Percentiles rank a stretch among this genome's conserved stretches.
phyloP scores from a whole-genome alignment of 257 asterid genomes.

The Nicotiana paniculata region DNA sequence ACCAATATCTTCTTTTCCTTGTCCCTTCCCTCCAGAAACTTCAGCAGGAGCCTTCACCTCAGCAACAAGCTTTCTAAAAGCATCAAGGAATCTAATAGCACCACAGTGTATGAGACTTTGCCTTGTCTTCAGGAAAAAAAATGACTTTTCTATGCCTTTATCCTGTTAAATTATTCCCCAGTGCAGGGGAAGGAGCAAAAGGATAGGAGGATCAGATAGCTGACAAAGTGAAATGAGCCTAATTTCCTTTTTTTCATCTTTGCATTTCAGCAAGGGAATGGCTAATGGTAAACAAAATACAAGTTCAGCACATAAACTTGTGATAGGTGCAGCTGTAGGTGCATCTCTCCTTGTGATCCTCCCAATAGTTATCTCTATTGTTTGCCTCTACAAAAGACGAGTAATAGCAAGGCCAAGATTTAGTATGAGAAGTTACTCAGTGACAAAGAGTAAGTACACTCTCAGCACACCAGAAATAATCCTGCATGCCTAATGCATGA shows the following conservation, averaged over 20 bases:
- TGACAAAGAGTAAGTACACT: constrained; percentile 61
- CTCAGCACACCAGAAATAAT: not conserved
- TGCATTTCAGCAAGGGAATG: constrained; percentile 39
- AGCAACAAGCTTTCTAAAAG: constrained; percentile 27
- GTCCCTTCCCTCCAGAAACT: constrained; percentile 36
- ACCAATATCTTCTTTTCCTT: not conserved
- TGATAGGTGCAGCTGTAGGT: constrained; percentile 43
- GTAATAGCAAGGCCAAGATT: constrained; percentile 16
- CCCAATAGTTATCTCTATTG: constrained; percentile 27
- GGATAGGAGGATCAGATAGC: not conserved
- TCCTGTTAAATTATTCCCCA: not conserved
- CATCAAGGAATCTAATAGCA: constrained; percentile 28
- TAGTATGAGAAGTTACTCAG: constrained; percentile 35
- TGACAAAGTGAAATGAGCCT: not conserved
- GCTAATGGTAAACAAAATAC: constrained; percentile 29
- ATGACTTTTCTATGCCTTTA: not conserved
- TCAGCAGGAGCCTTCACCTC: constrained; percentile 42
- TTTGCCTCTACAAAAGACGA: constrained; percentile 35
- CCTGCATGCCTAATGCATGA: not conserved
- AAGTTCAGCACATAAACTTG: constrained; percentile 25
- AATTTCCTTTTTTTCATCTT: constrained; percentile 13
- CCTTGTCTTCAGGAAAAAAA: constrained; percentile 6
- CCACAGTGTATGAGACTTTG: constrained; percentile 52
- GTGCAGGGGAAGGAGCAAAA: not conserved
- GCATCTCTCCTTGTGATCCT: constrained; percentile 34